phyloP scores from a whole-genome alignment of 176 grass and related monocot species.

The Triticum turgidum region DNA sequence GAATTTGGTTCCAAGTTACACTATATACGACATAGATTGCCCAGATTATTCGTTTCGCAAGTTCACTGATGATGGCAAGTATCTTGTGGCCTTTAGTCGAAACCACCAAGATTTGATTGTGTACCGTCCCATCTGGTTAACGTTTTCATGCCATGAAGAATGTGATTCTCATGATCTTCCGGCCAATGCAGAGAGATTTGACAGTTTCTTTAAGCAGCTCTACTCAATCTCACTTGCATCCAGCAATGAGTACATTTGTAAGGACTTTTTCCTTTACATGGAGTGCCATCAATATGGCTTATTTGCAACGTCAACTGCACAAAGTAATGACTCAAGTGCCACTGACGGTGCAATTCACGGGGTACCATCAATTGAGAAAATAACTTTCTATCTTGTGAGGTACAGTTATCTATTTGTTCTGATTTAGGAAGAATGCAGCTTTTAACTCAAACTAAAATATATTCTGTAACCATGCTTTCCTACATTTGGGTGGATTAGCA shows the following conservation, averaged over 20 bases:
- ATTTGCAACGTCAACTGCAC: slow-evolving; percentile 88
- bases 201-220: slow-evolving; percentile 77
- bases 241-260: slow-evolving; percentile 80
- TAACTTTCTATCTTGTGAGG: slow-evolving; percentile 98
- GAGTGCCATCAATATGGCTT: slow-evolving; percentile 64
- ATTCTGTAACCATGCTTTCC: slow-evolving; percentile 31
- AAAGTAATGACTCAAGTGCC: slow-evolving; percentile 51
- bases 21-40: slow-evolving; percentile 80
- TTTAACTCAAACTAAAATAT: not conserved
- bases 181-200: slow-evolving; percentile 55
- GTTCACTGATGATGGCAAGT: slow-evolving; percentile 87
- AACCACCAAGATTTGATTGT: slow-evolving; percentile 90
- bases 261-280: slow-evolving; percentile 91
- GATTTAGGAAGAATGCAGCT: slow-evolving; percentile 4
- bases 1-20: slow-evolving; percentile 80
- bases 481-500: slow-evolving; percentile 30
- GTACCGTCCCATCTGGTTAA: slow-evolving; percentile 76
- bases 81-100: slow-evolving; percentile 85
- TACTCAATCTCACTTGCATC: slow-evolving; percentile 78
- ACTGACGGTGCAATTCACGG: slow-evolving; percentile 72
- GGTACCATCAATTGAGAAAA: slow-evolving; percentile 89
- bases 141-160: slow-evolving; percentile 70
- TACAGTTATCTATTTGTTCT: slow-evolving; percentile 31
- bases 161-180: slow-evolving; percentile 61
- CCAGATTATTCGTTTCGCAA: slow-evolving; percentile 85